Evolutionary conservation across 768 basidiomycete species (phyloP).

Genomic region (Pholiota molesta): DNA sequence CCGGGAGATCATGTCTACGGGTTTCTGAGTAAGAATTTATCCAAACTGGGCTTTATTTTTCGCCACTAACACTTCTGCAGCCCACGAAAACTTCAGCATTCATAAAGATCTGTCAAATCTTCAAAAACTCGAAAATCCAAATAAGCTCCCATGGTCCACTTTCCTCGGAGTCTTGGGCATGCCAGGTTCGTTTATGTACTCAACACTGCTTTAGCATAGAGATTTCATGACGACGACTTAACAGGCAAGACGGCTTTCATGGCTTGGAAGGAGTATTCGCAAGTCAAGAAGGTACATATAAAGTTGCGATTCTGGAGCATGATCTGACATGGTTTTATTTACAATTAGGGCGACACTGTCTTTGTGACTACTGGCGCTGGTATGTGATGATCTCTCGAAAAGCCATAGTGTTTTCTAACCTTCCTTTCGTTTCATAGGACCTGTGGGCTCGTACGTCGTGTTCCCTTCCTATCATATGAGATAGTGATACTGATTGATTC

Average conservation of each 20-base stretch:
- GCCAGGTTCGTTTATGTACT: slow-evolving; percentile 28
- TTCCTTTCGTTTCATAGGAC: background rate
- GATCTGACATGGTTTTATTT: background rate
- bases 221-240: background rate
- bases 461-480: background rate
- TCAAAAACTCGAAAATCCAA: slow-evolving; percentile 38
- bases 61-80: slow-evolving; percentile 20
- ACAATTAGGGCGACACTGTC: slow-evolving; percentile 37
- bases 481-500: background rate
- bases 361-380: slow-evolving; percentile 46
- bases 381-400: slow-evolving; percentile 1
- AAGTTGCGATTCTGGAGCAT: no score
- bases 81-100: slow-evolving; percentile 43
- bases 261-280: slow-evolving; percentile 41
- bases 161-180: slow-evolving; percentile 55
- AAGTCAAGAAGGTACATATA: slow-evolving; percentile 34
- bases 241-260: slow-evolving; percentile 40
- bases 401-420: background rate
- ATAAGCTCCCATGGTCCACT: slow-evolving; percentile 47
- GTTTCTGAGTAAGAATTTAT: slow-evolving; percentile 22
- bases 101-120: slow-evolving; percentile 20
- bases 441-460: slow-evolving; percentile 6
- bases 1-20: slow-evolving; percentile 46
- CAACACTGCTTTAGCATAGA: background rate
- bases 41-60: background rate